Base-by-base conservation (phyloP, 345 rosid species). In the Dimocarpus longan region DNA sequence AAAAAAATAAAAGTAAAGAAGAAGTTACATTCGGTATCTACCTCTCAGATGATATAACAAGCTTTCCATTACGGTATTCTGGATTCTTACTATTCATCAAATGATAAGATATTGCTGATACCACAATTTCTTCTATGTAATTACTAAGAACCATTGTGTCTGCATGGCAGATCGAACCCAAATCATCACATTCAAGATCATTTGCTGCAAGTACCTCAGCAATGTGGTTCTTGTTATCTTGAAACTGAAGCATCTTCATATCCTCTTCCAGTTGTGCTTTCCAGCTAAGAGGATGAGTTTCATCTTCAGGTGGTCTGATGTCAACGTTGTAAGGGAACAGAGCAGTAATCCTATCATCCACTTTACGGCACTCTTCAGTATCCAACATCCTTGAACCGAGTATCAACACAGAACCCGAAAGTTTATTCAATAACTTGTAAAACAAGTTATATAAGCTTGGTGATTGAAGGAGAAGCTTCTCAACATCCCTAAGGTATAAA, bases 51-150 rank as follows among this genome's bases (percentile, higher is more conserved):
- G 99, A 91, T 85, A 97, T 94, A 70, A 94, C 88, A 76, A 97
- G 98, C 89, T 93, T 97, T 62, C 99, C 99, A 74, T 97, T 93
- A 79, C 96, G 84, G 82, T 97, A 97, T 82, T 94, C 98, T 0
- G 95, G 98, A 76, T 89, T 90, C 87, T 87, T 88, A 73, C 84
- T 87, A 72, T 88, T 80, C 90, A 88, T 91, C 83, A 97, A 87
- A 84, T 97, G 98, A 84, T 87, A 86, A 12, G 98, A 87, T 57
- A 97, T 90, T 12, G 98, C 99, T 5, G 97, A 96, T 42, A 90
- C 81, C 71, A 93, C 97, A 32, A 96, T 91, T 80, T 97, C 98
- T 72, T 97, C 93, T 24, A 94, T 91, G 81, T 92, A 89, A 81
- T 88, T 88, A 84, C 95, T 82, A 43, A 97, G 81, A 76, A 87